Conservation (phyloP, 768 basidiomycete species). For the Calocera cornea region DNA sequence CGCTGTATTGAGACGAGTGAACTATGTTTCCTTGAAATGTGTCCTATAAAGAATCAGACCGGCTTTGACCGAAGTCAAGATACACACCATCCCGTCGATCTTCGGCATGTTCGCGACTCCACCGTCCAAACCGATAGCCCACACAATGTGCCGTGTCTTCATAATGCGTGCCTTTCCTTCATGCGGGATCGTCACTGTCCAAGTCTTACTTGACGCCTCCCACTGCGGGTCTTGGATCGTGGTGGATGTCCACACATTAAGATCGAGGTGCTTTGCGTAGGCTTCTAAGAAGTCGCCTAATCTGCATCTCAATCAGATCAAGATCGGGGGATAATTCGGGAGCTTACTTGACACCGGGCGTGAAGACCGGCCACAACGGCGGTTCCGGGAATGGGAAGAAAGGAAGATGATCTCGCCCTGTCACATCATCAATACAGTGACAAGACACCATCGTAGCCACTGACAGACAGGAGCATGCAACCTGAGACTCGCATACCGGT, state of each 20-base stretch:
- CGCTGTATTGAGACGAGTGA: conserved; percentile 45
- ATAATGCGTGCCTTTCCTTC: conserved; percentile 26
- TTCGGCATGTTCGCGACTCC: conserved; percentile 34
- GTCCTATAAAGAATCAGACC: too few species aligned
- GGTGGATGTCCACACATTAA: conserved; percentile 44
- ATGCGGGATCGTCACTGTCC: conserved; percentile 17
- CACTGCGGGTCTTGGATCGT: conserved; percentile 14
- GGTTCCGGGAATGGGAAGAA: conserved; percentile 8
- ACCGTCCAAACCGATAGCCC: conserved; percentile 43
- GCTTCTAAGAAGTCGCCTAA: conserved; percentile 55
- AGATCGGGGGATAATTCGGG: too few species aligned
- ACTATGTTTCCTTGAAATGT: conserved; percentile 48
- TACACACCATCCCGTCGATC: conserved; percentile 26
- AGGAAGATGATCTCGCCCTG: conserved; percentile 11
- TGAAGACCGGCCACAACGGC: conserved; percentile 33
- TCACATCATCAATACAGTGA: conserved; percentile 10
- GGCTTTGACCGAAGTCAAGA: too few species aligned
- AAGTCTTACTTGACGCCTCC: too few species aligned
- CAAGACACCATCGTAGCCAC: not conserved
- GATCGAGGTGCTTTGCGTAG: conserved; percentile 45
- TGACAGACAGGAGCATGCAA: conserved; percentile 26
- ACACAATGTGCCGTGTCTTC: conserved; percentile 33
- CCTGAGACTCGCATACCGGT: conserved; percentile 27
- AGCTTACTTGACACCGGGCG: conserved; percentile 23
- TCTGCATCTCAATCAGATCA: too few species aligned